Evolutionary conservation across 1,139 yeast genomes (phyloP).

Genomic region (Geotrichum reessii): DNA sequence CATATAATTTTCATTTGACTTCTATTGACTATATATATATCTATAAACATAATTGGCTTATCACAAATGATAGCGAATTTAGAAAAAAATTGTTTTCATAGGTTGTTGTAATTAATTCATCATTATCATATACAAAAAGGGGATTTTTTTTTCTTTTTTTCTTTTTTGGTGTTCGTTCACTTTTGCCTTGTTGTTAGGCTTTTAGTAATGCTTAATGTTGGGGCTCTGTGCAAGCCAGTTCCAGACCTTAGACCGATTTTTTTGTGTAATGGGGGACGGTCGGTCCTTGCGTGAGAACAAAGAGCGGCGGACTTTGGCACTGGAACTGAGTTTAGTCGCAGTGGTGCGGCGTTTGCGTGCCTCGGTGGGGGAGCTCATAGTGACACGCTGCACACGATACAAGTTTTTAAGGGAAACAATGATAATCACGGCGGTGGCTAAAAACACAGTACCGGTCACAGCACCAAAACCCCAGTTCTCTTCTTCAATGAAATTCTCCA

Average conservation of each 20-base stretch:
- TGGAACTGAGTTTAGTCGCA: not conserved
- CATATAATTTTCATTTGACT: not conserved
- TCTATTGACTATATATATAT: not conserved
- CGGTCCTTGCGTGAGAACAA: slow-evolving; percentile 1
- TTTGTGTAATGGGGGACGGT: not conserved
- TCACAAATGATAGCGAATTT: not conserved
- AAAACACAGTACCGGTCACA: slow-evolving; percentile 48
- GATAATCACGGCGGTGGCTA: slow-evolving; percentile 40
- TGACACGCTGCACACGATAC: slow-evolving; percentile 53
- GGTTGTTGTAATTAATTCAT: not conserved
- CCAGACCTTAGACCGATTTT: slow-evolving; percentile 12
- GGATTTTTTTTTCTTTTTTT: not conserved
- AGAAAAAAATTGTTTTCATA: not conserved
- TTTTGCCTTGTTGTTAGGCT: not conserved
- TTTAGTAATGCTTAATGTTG: slow-evolving; percentile 10
- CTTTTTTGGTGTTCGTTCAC: not conserved
- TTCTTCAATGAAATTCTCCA: slow-evolving; percentile 86
- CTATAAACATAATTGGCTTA: not conserved
- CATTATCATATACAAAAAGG: not conserved
- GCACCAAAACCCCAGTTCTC: slow-evolving; percentile 59
- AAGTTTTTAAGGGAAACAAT: slow-evolving; percentile 42
- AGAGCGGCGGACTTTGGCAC: not conserved
- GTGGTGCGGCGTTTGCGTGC: not conserved
- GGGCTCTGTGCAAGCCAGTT: slow-evolving; percentile 16
- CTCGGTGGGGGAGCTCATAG: slow-evolving; percentile 48